A percentile compares a stretch with the other conserved stretches of the same genome.
Conservation (phyloP, 306 rosid species). For the Quercus gilva region DNA sequence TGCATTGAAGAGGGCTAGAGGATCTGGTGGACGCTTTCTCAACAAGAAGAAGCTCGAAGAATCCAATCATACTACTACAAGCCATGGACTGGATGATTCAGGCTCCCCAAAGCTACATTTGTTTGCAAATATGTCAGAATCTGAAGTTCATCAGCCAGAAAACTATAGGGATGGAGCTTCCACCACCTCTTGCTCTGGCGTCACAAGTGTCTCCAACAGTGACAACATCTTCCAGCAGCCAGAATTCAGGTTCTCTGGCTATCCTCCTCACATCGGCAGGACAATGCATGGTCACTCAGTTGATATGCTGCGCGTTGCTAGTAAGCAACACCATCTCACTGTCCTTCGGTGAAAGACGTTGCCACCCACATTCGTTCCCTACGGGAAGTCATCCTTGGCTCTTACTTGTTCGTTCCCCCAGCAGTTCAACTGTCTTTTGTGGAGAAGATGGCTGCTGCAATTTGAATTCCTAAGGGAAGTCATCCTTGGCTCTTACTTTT, state of each 20-base stretch:
- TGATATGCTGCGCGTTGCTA: conserved; percentile 29
- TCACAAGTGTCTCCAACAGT: conserved; percentile 28
- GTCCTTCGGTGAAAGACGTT: conserved; percentile 23
- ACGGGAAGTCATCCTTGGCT: no score
- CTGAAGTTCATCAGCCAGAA: conserved; percentile 28
- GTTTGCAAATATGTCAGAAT: conserved; percentile 26
- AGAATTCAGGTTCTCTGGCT: conserved; percentile 45
- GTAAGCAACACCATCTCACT: conserved; percentile 37
- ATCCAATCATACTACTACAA: conserved; percentile 19
- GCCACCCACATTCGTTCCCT: background rate
- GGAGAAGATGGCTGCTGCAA: no score
- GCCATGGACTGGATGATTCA: conserved; percentile 23
- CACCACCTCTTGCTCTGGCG: conserved; percentile 32
- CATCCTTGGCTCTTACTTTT: conserved; percentile 66
- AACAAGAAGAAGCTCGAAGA: conserved; percentile 43
- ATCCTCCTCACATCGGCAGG: conserved; percentile 42
- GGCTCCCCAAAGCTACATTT: conserved; percentile 24
- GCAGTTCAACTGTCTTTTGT: background rate
- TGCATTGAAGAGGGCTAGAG: conserved; percentile 72
- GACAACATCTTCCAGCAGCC: conserved; percentile 31
- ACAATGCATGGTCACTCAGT: conserved; percentile 24
- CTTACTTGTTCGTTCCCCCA: background rate
- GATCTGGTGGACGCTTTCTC: conserved; percentile 72
- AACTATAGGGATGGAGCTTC: conserved; percentile 35
- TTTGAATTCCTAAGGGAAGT: conserved; percentile 46